phyloP scores from a whole-genome alignment of 2,329 filamentous ascomycete genomes.

The Fonsecaea monophora region DNA sequence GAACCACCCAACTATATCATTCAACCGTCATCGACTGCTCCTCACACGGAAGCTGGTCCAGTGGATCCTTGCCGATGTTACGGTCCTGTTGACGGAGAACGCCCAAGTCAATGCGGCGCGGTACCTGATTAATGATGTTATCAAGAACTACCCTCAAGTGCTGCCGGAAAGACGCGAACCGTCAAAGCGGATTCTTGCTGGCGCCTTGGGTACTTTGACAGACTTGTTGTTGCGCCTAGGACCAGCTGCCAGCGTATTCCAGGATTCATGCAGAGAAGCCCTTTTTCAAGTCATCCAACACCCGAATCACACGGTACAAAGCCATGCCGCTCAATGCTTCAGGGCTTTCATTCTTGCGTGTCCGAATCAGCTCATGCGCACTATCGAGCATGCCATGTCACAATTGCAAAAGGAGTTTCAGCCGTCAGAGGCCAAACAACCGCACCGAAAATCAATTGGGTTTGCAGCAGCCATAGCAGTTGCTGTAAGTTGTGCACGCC shows the following conservation, averaged over 20 bases:
- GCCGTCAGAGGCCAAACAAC: slow-evolving; percentile 62
- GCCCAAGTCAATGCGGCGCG: slow-evolving; percentile 84
- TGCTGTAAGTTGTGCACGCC: slow-evolving; percentile 84
- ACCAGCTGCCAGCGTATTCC: slow-evolving; percentile 78
- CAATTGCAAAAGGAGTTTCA: slow-evolving; percentile 86
- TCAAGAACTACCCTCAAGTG: slow-evolving; percentile 93
- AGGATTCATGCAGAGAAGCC: slow-evolving; percentile 83
- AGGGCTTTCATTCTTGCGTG: slow-evolving; percentile 88
- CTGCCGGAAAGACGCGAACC: slow-evolving; percentile 87
- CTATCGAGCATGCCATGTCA: slow-evolving; percentile 95
- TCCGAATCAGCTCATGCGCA: slow-evolving; percentile 87
- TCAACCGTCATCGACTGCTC: slow-evolving; percentile 86
- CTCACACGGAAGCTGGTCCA: slow-evolving; percentile 84
- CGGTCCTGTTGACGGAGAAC: slow-evolving; percentile 83
- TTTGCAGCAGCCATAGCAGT: slow-evolving; percentile 92
- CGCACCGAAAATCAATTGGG: slow-evolving; percentile 82
- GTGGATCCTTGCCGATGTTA: slow-evolving; percentile 79
- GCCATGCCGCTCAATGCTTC: slow-evolving; percentile 84
- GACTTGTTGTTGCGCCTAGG: slow-evolving; percentile 81
- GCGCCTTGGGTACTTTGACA: slow-evolving; percentile 77
- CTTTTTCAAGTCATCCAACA: slow-evolving; percentile 90
- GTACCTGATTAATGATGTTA: slow-evolving; percentile 80
- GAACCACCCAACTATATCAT: slow-evolving; percentile 74
- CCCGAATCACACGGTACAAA: slow-evolving; percentile 93
- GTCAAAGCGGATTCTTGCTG: slow-evolving; percentile 81